These are phyloP conservation scores for Geotrichum aggregatum DNA, from an alignment of 1,139 yeast genomes.

Conservation along the genomic window DNA sequence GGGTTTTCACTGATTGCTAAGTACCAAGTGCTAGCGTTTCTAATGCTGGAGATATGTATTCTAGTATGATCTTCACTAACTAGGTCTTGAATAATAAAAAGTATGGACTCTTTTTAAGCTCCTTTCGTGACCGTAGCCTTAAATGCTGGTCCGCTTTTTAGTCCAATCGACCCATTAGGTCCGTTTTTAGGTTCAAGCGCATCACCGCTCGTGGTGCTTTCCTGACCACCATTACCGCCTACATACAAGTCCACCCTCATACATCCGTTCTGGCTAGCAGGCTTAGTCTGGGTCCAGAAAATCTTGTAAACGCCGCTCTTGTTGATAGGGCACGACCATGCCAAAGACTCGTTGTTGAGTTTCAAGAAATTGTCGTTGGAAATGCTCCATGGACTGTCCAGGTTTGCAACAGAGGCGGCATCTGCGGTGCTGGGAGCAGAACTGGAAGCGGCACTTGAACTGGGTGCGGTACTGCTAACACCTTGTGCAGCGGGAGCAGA, in stretches of 20 bases:
- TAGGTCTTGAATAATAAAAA: no score
- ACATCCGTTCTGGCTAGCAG: constrained; percentile 12
- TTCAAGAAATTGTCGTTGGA: not conserved
- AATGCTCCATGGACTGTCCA: constrained; percentile 12
- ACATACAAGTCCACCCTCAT: constrained; percentile 11
- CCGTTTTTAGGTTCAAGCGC: no score
- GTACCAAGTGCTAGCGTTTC: no score
- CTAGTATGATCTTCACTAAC: no score
- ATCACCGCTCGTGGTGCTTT: no score
- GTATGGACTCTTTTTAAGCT: no score
- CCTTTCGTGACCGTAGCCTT: no score
- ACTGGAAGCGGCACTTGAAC: not conserved
- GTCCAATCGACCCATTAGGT: no score
- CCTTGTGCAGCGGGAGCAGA: not conserved
- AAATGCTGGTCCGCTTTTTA: no score
- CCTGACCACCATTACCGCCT: not conserved
- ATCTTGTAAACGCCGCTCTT: constrained; percentile 9
- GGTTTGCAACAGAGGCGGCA: not conserved
- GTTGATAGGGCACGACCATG: constrained; percentile 16
- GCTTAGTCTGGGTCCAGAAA: constrained; percentile 13
- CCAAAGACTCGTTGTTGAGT: constrained; percentile 4
- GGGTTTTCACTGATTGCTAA: no score
- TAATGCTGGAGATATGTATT: no score
- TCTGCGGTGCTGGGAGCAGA: not conserved
- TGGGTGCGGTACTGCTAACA: not conserved